A percentile compares a stretch with the other conserved stretches of the same genome.
These are phyloP conservation scores for Populus tremula DNA, from an alignment of 345 rosid species.

Conservation along the genomic window DNA sequence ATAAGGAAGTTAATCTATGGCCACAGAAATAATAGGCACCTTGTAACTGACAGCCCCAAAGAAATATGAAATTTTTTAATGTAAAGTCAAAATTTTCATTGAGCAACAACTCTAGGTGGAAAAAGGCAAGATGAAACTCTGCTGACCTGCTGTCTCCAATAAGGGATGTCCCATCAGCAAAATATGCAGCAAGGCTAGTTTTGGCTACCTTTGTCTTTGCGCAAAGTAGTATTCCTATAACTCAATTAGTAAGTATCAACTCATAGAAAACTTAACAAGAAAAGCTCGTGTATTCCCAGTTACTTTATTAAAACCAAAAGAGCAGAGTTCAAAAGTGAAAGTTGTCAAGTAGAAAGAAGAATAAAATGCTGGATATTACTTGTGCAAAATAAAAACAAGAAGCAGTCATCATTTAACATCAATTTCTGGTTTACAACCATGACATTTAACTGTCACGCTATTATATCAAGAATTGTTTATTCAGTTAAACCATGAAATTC, in stretches of 20 bases:
- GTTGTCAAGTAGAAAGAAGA: not conserved
- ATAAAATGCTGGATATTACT: not conserved
- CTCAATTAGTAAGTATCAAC: slow-evolving; percentile 16
- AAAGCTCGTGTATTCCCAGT: not conserved
- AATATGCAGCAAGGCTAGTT: slow-evolving; percentile 64
- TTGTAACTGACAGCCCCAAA: not conserved
- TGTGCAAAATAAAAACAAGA: not conserved
- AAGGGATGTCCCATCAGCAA: slow-evolving; percentile 79
- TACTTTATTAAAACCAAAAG: not conserved
- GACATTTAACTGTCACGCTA: not conserved
- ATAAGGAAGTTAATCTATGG: not conserved
- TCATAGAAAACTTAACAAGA: not conserved
- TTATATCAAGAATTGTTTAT: not conserved
- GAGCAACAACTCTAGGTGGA: not conserved
- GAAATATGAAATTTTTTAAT: not conserved
- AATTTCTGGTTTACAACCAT: not conserved
- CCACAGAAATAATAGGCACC: not conserved
- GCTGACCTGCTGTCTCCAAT: slow-evolving; percentile 49
- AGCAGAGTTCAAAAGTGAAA: not conserved
- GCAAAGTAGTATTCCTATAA: slow-evolving; percentile 79
- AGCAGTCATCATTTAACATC: not conserved
- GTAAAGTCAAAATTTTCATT: not conserved
- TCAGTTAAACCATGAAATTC: not conserved
- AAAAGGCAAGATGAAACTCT: not conserved
- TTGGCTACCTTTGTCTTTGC: slow-evolving; percentile 87